These are phyloP conservation scores for Solanum verrucosum DNA, from an alignment of 257 asterid species.

Conservation along the genomic window DNA sequence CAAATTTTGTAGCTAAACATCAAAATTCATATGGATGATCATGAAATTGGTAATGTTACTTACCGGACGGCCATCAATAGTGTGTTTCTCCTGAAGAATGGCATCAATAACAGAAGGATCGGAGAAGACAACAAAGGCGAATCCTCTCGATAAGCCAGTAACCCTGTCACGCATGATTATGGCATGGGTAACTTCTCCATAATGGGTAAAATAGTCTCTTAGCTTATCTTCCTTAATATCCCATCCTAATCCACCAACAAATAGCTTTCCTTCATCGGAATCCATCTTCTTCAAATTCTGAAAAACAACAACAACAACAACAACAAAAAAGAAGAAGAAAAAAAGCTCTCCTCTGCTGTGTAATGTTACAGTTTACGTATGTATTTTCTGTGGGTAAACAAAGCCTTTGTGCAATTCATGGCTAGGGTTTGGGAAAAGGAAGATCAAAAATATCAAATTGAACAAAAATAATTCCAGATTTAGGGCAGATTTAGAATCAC, in stretches of 20 bases:
- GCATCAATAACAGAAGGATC: slow-evolving; percentile 60
- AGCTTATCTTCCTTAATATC: slow-evolving; percentile 75
- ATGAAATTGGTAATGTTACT: slow-evolving; percentile 2
- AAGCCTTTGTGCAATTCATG: not conserved
- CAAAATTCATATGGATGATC: not conserved
- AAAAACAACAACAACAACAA: not conserved
- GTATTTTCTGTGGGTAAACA: not conserved
- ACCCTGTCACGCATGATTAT: slow-evolving; percentile 67
- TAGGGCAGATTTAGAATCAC: not conserved
- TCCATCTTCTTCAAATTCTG: slow-evolving; percentile 34
- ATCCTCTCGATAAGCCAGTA: slow-evolving; percentile 73
- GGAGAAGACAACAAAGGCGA: slow-evolving; percentile 68
- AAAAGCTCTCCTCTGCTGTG: not conserved
- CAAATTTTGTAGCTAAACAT: not conserved
- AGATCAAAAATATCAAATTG: not conserved
- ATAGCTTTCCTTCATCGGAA: slow-evolving; percentile 86
- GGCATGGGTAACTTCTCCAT: slow-evolving; percentile 65
- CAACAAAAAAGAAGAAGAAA: not conserved
- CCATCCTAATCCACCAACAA: slow-evolving; percentile 88
- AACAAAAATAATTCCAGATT: not conserved
- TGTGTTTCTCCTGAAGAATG: slow-evolving; percentile 69
- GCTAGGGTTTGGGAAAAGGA: not conserved
- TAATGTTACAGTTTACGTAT: not conserved
- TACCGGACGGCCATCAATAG: slow-evolving; percentile 83
- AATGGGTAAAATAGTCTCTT: slow-evolving; percentile 53